Conservation (phyloP, 2,329 filamentous ascomycete species). For the Pyrenophora seminiperda region DNA sequence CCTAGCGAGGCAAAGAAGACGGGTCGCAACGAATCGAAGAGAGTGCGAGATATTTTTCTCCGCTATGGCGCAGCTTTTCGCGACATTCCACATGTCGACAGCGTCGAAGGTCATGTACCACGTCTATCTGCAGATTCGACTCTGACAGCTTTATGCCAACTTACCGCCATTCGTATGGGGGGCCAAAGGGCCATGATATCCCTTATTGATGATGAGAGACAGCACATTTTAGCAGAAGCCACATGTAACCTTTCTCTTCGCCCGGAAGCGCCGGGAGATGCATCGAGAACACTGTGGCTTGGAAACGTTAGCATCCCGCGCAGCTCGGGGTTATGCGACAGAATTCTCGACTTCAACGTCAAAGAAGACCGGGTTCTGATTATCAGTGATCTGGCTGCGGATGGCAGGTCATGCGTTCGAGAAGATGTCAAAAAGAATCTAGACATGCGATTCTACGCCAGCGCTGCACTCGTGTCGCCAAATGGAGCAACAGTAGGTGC, state of each 20-base stretch:
- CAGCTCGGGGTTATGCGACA: constrained; percentile 32
- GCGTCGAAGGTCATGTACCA: constrained; percentile 21
- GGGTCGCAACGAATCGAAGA: constrained; percentile 22
- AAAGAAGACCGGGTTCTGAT: constrained; percentile 13
- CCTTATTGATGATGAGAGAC: constrained; percentile 40
- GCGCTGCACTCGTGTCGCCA: constrained; percentile 32
- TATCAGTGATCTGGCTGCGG: constrained; percentile 15
- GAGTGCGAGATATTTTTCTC: constrained; percentile 35
- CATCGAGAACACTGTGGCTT: constrained; percentile 29
- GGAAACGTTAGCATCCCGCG: constrained; percentile 41
- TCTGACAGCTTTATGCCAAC: constrained; percentile 44
- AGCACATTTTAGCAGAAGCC: constrained; percentile 49
- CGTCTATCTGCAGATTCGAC: constrained; percentile 34
- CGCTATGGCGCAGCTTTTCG: constrained; percentile 35
- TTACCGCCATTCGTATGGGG: constrained; percentile 43
- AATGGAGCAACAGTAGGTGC: constrained; percentile 33
- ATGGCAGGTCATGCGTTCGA: neutral
- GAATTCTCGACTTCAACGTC: constrained; percentile 15
- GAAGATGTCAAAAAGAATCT: constrained; percentile 3
- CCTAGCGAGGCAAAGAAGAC: constrained; percentile 4
- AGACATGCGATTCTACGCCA: constrained; percentile 33
- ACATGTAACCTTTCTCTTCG: constrained; percentile 38
- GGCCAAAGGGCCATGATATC: constrained; percentile 44
- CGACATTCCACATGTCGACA: constrained; percentile 28
- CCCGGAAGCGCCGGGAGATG: constrained; percentile 7